phyloP scores from a whole-genome alignment of 495 filamentous ascomycete genomes.

The Hypoxylon lienhwacheense region DNA sequence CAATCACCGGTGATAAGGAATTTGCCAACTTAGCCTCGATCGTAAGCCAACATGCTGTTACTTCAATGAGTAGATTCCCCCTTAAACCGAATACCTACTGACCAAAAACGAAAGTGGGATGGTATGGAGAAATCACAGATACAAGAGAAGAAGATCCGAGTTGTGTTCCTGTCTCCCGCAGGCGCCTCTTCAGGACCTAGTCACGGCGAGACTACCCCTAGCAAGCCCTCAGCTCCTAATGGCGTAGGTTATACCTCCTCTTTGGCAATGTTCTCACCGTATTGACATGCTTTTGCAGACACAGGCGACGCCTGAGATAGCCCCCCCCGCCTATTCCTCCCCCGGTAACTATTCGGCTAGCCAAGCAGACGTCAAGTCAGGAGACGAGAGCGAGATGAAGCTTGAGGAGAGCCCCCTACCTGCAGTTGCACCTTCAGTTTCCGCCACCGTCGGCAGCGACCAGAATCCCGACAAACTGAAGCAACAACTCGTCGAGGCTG shows the following conservation, averaged over 20 bases:
- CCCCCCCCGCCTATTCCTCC: conserved; percentile 35
- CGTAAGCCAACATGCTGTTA: conserved; percentile 59
- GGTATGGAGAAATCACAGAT: conserved; percentile 73
- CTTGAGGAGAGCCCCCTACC: conserved; percentile 35
- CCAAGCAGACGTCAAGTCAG: conserved; percentile 47
- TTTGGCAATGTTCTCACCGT: neutral
- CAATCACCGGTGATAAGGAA: conserved; percentile 81
- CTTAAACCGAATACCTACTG: conserved; percentile 2
- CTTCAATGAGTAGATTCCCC: conserved; percentile 1
- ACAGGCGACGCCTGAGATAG: conserved; percentile 27
- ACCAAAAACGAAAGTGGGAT: conserved; percentile 61
- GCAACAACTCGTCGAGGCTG: conserved; percentile 71
- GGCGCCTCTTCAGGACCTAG: conserved; percentile 32
- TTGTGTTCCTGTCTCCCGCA: conserved; percentile 72
- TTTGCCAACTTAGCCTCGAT: conserved; percentile 75
- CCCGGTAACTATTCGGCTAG: conserved; percentile 20
- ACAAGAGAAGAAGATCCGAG: conserved; percentile 95
- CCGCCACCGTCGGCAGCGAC: conserved; percentile 45
- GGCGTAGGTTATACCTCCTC: conserved; percentile 22
- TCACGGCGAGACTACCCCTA: conserved; percentile 29
- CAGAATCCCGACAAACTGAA: conserved; percentile 65
- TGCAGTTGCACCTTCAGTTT: conserved; percentile 47
- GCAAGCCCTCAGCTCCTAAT: conserved; percentile 25
- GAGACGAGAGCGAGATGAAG: conserved; percentile 39
- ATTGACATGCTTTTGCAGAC: conserved; percentile 14